Percentiles rank a stretch among this genome's conserved stretches.
Conservation (phyloP, 768 basidiomycete genomes). For the Cystobasidiopsis lactophilus region DNA sequence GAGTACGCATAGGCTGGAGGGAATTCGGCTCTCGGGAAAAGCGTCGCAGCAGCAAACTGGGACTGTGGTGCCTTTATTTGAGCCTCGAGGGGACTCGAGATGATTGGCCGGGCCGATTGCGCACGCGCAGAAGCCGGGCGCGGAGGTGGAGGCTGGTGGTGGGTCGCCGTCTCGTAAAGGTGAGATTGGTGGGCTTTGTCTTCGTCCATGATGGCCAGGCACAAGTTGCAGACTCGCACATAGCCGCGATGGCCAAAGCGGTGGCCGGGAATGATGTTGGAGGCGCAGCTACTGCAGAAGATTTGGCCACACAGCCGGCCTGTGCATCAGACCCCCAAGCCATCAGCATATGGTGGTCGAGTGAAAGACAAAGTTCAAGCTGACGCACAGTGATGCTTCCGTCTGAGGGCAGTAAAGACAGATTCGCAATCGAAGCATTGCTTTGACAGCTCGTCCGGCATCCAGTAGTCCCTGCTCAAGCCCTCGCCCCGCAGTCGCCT, state of each 20-base stretch:
- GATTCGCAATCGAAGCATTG: conserved; percentile 29
- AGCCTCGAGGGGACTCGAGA: conserved; percentile 34
- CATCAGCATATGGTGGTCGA: not conserved
- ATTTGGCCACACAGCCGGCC: conserved; percentile 48
- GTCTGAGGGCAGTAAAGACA: conserved; percentile 11
- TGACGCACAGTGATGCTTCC: conserved; percentile 18
- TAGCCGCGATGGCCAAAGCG: conserved; percentile 89
- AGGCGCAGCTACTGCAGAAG: conserved; percentile 90
- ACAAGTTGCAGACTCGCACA: conserved; percentile 85
- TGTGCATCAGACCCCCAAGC: not conserved
- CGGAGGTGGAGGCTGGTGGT: conserved; percentile 26
- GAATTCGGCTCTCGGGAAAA: conserved; percentile 44
- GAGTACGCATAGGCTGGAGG: not conserved
- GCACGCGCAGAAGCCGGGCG: conserved; percentile 29
- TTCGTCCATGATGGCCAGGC: conserved; percentile 72
- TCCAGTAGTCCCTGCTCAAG: conserved; percentile 90
- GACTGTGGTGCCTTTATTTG: conserved; percentile 38
- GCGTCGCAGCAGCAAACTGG: conserved; percentile 65
- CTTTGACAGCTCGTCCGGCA: conserved; percentile 88
- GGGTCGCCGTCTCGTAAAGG: conserved; percentile 18
- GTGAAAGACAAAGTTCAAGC: no score
- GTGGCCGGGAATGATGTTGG: conserved; percentile 81
- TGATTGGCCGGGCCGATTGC: conserved; percentile 8
- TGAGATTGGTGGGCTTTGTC: conserved; percentile 30
- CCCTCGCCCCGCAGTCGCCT: conserved; percentile 26